Percentiles rank a stretch among this genome's conserved stretches.
These are phyloP conservation scores for Sparassis latifolia DNA, from an alignment of 1,284 basidiomycete genomes.

Conservation along the genomic window DNA sequence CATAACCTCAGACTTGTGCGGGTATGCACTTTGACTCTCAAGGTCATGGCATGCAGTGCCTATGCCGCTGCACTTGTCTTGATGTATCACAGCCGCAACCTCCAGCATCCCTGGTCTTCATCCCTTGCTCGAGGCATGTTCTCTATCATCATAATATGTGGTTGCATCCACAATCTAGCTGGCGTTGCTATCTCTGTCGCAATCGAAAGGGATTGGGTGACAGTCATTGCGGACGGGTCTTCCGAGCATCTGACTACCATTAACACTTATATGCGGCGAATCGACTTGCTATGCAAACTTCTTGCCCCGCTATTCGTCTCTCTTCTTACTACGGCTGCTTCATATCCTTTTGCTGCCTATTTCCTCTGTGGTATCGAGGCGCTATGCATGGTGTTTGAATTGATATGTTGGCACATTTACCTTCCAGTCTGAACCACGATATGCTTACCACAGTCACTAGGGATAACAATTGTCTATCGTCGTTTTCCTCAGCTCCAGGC, in stretches of 20 bases:
- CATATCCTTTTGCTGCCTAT: slow-evolving; percentile 25
- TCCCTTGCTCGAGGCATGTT: slow-evolving; percentile 25
- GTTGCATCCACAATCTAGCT: slow-evolving; percentile 35
- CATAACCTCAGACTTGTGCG: slow-evolving; percentile 36
- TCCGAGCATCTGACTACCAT: slow-evolving; percentile 26
- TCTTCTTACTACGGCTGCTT: slow-evolving; percentile 32
- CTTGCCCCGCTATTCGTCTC: slow-evolving; percentile 50
- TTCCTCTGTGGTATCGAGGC: slow-evolving; percentile 28
- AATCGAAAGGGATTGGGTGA: slow-evolving; percentile 55
- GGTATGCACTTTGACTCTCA: slow-evolving; percentile 36
- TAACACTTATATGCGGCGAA: slow-evolving; percentile 40
- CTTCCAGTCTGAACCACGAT: background rate
- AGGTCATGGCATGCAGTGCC: slow-evolving; percentile 31
- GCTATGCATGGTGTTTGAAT: slow-evolving; percentile 29
- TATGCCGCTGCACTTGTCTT: slow-evolving; percentile 33
- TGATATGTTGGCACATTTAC: slow-evolving; percentile 15
- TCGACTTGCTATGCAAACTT: slow-evolving; percentile 50
- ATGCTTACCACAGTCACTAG: slow-evolving; percentile 7
- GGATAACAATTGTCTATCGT: slow-evolving; percentile 28
- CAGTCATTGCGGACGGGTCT: slow-evolving; percentile 31
- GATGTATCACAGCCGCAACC: slow-evolving; percentile 6
- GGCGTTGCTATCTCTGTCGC: slow-evolving; percentile 42
- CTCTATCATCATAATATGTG: slow-evolving; percentile 31
- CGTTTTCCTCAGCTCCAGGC: slow-evolving; percentile 26
- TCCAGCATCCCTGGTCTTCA: slow-evolving; percentile 9